Evolutionary conservation across 176 grass and related monocot species (phyloP).

Genomic region (Zea luxurians): DNA sequence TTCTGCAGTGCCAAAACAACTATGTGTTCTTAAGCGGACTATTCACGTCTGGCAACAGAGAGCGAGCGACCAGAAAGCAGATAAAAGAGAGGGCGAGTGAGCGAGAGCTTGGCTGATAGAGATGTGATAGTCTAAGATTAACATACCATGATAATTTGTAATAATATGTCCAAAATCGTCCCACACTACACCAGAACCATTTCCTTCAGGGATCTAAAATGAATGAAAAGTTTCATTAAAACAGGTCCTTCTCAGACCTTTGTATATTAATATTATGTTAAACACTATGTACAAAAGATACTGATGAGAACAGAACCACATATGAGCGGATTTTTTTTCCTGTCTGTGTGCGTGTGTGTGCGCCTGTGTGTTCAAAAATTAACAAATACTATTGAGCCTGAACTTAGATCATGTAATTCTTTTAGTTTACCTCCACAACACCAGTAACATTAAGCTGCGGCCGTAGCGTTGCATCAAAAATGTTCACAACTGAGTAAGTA

Average conservation of each 20-base stretch:
- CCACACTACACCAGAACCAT: conserved; percentile 98
- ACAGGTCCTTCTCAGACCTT: conserved; percentile 5
- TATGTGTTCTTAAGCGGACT: too few relatives aligned
- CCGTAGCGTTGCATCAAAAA: conserved; percentile 88
- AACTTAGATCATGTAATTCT: conserved; percentile 23
- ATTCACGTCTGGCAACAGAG: too few relatives aligned
- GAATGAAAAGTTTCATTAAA: conserved; percentile 37
- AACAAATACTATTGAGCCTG: background rate
- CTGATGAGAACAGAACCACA: background rate
- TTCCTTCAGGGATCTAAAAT: conserved; percentile 94
- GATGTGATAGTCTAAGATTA: conserved; percentile 5
- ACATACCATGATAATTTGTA: conserved; percentile 98
- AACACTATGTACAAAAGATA: background rate
- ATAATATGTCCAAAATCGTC: conserved; percentile 85
- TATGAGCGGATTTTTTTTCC: too few relatives aligned
- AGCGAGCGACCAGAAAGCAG: too few relatives aligned
- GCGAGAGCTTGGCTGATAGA: background rate
- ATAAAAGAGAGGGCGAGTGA: too few relatives aligned
- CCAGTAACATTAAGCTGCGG: conserved; percentile 91
- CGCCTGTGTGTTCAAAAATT: too few relatives aligned
- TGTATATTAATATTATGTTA: conserved; percentile 22
- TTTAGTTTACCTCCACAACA: conserved; percentile 73
- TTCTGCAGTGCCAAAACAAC: too few relatives aligned
- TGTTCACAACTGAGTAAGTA: conserved; percentile 95
- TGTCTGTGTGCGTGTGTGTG: too few relatives aligned